phyloP scores from a whole-genome alignment of 345 rosid genomes.

The Lagerstroemia speciosa region DNA sequence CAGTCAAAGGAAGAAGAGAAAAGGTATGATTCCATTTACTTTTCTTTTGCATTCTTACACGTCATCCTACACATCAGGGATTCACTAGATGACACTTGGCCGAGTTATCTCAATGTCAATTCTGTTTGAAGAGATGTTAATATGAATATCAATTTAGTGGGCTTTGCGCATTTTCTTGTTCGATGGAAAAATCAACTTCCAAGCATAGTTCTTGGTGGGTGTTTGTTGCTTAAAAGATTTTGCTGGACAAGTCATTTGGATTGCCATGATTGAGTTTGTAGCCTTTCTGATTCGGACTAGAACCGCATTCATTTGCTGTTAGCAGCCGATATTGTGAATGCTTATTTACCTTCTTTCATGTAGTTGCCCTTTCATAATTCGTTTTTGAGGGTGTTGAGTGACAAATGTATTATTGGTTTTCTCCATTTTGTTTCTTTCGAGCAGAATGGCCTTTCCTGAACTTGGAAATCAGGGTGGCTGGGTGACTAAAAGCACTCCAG shows the following conservation, averaged over 20 bases:
- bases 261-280: background rate
- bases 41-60: background rate
- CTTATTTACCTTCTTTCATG: background rate
- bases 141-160: background rate
- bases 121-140: background rate
- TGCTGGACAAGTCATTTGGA: background rate
- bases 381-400: background rate
- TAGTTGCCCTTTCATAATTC: background rate
- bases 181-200: background rate
- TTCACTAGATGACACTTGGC: background rate
- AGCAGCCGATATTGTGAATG: background rate
- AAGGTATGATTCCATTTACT: slow-evolving; percentile 36
- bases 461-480: slow-evolving; percentile 53
- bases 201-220: background rate
- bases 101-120: background rate
- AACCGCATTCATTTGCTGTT: background rate
- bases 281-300: background rate
- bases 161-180: background rate
- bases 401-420: background rate
- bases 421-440: background rate
- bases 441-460: slow-evolving; percentile 59
- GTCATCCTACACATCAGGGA: background rate
- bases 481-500: slow-evolving; percentile 61
- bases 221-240: background rate
- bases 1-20: slow-evolving; percentile 66